Evolutionary conservation across 2,329 filamentous ascomycete species (phyloP), one percentile per base, ranked within the genome.

Genomic region (Botrytis tulipae): DNA sequence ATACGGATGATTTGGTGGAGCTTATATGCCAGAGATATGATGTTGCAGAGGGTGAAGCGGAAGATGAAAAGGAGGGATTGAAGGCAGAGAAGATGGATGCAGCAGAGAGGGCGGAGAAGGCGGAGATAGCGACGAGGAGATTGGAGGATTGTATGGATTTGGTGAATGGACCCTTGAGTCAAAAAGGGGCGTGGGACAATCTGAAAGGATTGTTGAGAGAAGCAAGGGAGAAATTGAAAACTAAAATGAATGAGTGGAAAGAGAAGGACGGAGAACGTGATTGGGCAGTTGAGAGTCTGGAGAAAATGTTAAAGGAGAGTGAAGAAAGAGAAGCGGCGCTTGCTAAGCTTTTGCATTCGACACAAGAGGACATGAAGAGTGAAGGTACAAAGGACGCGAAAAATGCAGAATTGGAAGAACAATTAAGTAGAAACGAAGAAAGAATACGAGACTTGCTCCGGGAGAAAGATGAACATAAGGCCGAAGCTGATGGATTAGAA

Each of bases 131-230:
- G 14, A 44, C n/a, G 46, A 54, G 10, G n/a, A 65, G 70, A 54
- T 42, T 72, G 29, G 70, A 72, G 29, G 61, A 67, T 10, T 72
- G 70, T 35, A 72, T 72, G 70, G 70, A 72, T n/a, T n/a, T 72
- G 46, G 70, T 72, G 2, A 29, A 59, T 67, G 70, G 70, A 10
- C 70, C 70, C 4, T 54, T 67, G 16, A 14, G 35, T 20, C 70
- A 72, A 51, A 72, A 59, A 22, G 60, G 59, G 16, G 70, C 48
- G 12, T 67, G 35, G 20, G 29, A 67, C 16, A 72, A 67, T 57
- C 9, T 72, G 3, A 72, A 72, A 6, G 22, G 7, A 5, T 5
- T 72, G 8, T 42, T 66, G 37, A 25, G 4, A 12, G 37, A 54
- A 3, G 16, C 70, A 22, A 66, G 44, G 40, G 60, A 54, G 8